A percentile compares a stretch with the other conserved stretches of the same genome.
These are phyloP conservation scores for Blastocystis sp. DNA, from an alignment of 352 stramenopile genomes.

Conservation along the genomic window DNA sequence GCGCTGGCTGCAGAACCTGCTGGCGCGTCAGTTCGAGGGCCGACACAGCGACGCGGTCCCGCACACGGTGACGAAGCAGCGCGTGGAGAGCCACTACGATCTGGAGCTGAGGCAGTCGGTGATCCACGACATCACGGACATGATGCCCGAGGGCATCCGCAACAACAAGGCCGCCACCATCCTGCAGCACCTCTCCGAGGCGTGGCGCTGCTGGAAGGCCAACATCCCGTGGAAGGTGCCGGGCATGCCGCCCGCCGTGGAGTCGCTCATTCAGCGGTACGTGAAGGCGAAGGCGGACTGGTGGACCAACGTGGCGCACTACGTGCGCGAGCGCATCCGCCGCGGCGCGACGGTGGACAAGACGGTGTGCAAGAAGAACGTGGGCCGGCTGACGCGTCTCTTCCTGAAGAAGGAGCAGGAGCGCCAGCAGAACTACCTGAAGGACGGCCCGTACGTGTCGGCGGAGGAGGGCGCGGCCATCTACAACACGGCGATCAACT, in stretches of 20 bases:
- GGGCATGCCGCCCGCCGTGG: slow-evolving; percentile 93
- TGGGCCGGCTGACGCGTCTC: slow-evolving; percentile 92
- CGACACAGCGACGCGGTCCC: slow-evolving; percentile 95
- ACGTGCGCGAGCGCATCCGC: slow-evolving; percentile 99
- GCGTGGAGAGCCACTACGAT: slow-evolving; percentile 98
- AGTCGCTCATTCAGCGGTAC: slow-evolving; percentile 99
- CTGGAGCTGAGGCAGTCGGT: slow-evolving; percentile 95
- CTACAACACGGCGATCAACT: slow-evolving; percentile 99
- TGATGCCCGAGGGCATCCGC: slow-evolving; percentile 99
- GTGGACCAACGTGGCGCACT: slow-evolving; percentile 98
- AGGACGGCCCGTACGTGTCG: slow-evolving; percentile 94
- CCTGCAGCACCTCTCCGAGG: slow-evolving; percentile 95
- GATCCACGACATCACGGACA: slow-evolving; percentile 99
- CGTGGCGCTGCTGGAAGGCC: slow-evolving; percentile 95
- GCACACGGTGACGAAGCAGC: slow-evolving; percentile 99
- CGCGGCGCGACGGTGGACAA: slow-evolving; percentile 97
- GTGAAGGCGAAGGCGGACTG: slow-evolving; percentile 98
- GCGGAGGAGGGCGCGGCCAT: slow-evolving; percentile 98
- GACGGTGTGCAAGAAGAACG: slow-evolving; percentile 97
- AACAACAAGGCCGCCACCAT: slow-evolving; percentile 97
- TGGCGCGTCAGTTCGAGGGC: slow-evolving; percentile 97
- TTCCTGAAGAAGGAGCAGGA: slow-evolving; percentile 99
- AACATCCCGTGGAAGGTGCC: slow-evolving; percentile 99
- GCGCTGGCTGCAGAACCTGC: slow-evolving; percentile 95
- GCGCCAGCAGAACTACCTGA: slow-evolving; percentile 99